A percentile compares a stretch with the other conserved stretches of the same genome.
Conservation (phyloP, 2,329 filamentous ascomycete genomes). For the Ilyonectria mors-panacis region DNA sequence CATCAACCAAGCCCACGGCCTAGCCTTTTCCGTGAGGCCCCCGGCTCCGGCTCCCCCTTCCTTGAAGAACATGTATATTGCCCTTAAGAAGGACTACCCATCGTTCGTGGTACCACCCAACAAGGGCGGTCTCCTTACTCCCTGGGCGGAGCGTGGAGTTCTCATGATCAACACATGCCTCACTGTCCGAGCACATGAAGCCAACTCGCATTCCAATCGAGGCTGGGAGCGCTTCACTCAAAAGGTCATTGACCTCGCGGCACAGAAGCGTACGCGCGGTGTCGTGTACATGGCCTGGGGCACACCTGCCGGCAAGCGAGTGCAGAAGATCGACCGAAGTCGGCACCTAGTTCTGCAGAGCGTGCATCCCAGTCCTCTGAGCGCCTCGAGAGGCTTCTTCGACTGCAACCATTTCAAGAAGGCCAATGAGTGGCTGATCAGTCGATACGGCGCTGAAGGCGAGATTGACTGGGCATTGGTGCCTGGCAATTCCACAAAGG, state of each 20-base stretch:
- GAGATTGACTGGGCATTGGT: constrained; percentile 87
- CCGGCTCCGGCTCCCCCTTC: constrained; percentile 92
- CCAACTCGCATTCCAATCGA: constrained; percentile 86
- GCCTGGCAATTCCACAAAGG: constrained; percentile 55
- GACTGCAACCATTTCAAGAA: constrained; percentile 86
- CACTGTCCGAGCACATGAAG: constrained; percentile 90
- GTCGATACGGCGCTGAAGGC: constrained; percentile 83
- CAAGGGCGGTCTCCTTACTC: constrained; percentile 85
- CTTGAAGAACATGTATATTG: constrained; percentile 93
- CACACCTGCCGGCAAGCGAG: constrained; percentile 83
- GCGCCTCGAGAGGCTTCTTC: constrained; percentile 86
- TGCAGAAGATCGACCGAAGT: constrained; percentile 78
- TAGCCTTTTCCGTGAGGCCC: constrained; percentile 94
- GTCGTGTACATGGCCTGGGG: constrained; percentile 99
- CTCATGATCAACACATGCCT: constrained; percentile 95
- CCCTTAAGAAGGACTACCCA: constrained; percentile 90
- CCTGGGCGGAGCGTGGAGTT: constrained; percentile 95
- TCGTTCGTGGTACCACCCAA: constrained; percentile 82
- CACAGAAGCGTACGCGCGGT: constrained; percentile 80
- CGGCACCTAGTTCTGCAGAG: constrained; percentile 88
- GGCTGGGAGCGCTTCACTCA: constrained; percentile 97
- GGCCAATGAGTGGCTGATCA: constrained; percentile 87
- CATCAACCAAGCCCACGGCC: constrained; percentile 92
- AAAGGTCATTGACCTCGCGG: constrained; percentile 89
- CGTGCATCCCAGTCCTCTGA: constrained; percentile 94